A percentile compares a stretch with the other conserved stretches of the same genome.
Conservation (phyloP, 306 rosid genomes). For the Carpinus fangiana region DNA sequence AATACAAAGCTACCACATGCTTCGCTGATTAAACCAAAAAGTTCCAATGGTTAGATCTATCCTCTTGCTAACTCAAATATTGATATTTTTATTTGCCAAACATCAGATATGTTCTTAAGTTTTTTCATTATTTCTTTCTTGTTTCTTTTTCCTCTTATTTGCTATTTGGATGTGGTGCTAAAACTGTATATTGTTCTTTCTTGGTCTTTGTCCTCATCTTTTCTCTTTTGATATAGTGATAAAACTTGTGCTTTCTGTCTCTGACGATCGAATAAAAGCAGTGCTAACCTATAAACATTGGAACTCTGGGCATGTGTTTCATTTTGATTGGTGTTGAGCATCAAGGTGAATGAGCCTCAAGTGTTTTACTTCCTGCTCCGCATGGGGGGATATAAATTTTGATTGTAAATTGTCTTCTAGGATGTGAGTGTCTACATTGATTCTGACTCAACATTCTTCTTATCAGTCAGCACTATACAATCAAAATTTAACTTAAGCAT, state of each 20-base stretch:
- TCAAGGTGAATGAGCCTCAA: not conserved
- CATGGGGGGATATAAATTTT: too few relatives aligned
- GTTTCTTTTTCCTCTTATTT: too few relatives aligned
- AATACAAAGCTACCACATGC: slow-evolving; percentile 32
- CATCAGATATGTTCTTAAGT: not conserved
- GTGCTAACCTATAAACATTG: not conserved
- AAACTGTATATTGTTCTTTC: not conserved
- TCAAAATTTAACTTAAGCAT: not conserved
- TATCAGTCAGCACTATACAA: too few relatives aligned
- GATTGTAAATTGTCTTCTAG: not conserved
- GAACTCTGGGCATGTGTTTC: not conserved
- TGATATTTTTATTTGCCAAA: not conserved
- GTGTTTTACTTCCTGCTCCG: too few relatives aligned
- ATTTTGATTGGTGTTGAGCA: not conserved
- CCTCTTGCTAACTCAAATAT: slow-evolving; percentile 7
- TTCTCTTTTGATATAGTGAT: not conserved
- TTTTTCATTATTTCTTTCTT: not conserved
- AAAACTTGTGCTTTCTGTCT: not conserved
- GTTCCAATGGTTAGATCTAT: slow-evolving; percentile 42
- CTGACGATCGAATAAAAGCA: not conserved
- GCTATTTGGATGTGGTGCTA: too few relatives aligned
- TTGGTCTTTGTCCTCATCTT: not conserved
- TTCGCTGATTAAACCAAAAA: slow-evolving; percentile 43
- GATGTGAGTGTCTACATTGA: not conserved
- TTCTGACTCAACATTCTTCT: too few relatives aligned